Percentiles rank a stretch among this genome's conserved stretches.
Conservation (phyloP, 2,329 filamentous ascomycete genomes). For the Penicillium crustosum region DNA sequence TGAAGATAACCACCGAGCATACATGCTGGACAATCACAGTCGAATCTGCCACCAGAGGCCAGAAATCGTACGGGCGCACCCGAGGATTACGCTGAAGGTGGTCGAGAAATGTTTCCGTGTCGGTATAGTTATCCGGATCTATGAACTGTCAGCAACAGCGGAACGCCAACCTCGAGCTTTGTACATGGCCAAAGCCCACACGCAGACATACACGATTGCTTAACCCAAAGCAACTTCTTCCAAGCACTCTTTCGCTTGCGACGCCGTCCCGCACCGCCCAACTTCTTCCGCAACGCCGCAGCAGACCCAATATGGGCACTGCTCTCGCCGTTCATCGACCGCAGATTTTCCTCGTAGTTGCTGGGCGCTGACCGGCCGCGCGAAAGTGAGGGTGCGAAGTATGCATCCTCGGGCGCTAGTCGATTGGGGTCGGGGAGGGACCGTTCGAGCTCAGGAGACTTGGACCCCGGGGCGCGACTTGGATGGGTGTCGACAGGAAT, state of each 20-base stretch:
- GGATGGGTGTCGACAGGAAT: conserved; percentile 50
- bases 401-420: conserved; percentile 82
- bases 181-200: not conserved
- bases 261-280: conserved; percentile 62
- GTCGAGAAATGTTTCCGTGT: conserved; percentile 93
- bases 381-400: conserved; percentile 63
- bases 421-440: conserved; percentile 61
- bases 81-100: conserved; percentile 92
- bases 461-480: conserved; percentile 40
- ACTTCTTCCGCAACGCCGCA: conserved; percentile 48
- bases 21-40: conserved; percentile 97
- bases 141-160: conserved; percentile 8
- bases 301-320: conserved; percentile 41
- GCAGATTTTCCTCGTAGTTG: conserved; percentile 39
- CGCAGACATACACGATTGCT: conserved; percentile 73
- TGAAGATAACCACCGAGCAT: conserved; percentile 89
- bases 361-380: conserved; percentile 47
- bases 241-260: conserved; percentile 71
- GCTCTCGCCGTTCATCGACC: conserved; percentile 40
- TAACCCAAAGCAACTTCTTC: conserved; percentile 98
- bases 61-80: conserved; percentile 94
- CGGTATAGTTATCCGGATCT: conserved; percentile 99
- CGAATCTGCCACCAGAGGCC: conserved; percentile 90
- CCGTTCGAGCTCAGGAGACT: conserved; percentile 37
- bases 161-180: not conserved